Conservation (phyloP, 495 filamentous ascomycete species). For the Daldinia concentrica region DNA sequence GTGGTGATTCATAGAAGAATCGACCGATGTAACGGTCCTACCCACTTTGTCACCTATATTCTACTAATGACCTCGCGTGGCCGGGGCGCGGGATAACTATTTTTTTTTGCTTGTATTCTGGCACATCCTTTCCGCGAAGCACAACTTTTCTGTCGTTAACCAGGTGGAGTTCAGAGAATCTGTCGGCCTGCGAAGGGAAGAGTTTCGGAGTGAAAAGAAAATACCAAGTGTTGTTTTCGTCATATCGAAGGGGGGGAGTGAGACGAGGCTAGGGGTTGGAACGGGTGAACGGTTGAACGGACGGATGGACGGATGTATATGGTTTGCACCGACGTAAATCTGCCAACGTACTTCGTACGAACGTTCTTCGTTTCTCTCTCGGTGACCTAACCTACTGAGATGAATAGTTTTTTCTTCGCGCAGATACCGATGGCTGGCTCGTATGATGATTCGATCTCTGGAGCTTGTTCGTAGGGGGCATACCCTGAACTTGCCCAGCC, state of each 20-base stretch:
- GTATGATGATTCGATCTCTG: not conserved
- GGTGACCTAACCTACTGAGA: slow-evolving; percentile 1
- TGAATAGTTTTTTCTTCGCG: slow-evolving; percentile 4
- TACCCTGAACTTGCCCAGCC: not conserved
- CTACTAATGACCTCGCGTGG: slow-evolving; percentile 47
- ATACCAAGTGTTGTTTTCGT: slow-evolving; percentile 23
- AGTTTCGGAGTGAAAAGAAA: slow-evolving; percentile 33
- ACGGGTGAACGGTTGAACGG: slow-evolving; percentile 4
- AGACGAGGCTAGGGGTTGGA: not conserved
- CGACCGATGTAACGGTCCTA: not conserved
- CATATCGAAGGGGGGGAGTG: slow-evolving; percentile 6
- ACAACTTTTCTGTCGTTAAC: slow-evolving; percentile 42
- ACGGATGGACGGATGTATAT: slow-evolving; percentile 9
- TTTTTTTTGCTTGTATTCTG: slow-evolving; percentile 43
- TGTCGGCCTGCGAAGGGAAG: slow-evolving; percentile 38
- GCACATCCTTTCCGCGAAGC: slow-evolving; percentile 36
- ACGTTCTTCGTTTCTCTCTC: not conserved
- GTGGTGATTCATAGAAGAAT: slow-evolving; percentile 58
- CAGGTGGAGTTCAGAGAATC: slow-evolving; percentile 43
- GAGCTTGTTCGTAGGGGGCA: slow-evolving; percentile 25
- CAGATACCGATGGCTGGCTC: not conserved
- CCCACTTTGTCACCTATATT: slow-evolving; percentile 17
- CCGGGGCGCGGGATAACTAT: slow-evolving; percentile 16
- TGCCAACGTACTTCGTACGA: slow-evolving; percentile 12
- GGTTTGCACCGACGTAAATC: slow-evolving; percentile 5